A percentile compares a stretch with the other conserved stretches of the same genome.
Evolutionary conservation across 192 early-diverging fungal species (phyloP).

Genomic region (Backusella australiensis): DNA sequence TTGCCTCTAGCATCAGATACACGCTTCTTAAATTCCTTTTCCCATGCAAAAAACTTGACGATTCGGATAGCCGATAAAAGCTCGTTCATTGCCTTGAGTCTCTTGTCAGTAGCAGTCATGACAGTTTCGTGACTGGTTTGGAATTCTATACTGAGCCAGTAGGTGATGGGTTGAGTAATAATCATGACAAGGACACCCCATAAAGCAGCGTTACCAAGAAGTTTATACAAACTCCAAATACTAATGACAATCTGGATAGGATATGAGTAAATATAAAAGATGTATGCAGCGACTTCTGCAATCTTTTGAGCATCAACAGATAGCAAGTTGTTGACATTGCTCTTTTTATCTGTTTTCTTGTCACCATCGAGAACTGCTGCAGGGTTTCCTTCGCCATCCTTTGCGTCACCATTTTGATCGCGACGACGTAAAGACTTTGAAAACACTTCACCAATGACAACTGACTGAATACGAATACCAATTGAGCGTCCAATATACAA

Average conservation of each 20-base stretch:
- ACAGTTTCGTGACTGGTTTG: slow-evolving; percentile 46
- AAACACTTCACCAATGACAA: slow-evolving; percentile 39
- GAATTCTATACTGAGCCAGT: slow-evolving; percentile 46
- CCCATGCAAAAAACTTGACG: slow-evolving; percentile 92
- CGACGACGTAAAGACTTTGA: slow-evolving; percentile 37
- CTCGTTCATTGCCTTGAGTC: slow-evolving; percentile 82
- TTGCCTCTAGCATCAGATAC: slow-evolving; percentile 62
- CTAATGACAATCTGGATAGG: slow-evolving; percentile 68
- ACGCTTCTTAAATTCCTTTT: slow-evolving; percentile 66
- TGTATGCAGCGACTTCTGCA: slow-evolving; percentile 46
- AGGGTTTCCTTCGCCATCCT: background rate
- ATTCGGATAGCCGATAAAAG: slow-evolving; percentile 87
- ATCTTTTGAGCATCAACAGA: slow-evolving; percentile 63
- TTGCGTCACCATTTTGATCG: slow-evolving; percentile 23
- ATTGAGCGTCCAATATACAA: slow-evolving; percentile 67
- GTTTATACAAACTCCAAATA: slow-evolving; percentile 64
- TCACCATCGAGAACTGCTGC: slow-evolving; percentile 12
- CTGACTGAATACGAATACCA: slow-evolving; percentile 54
- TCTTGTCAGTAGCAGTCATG: slow-evolving; percentile 69
- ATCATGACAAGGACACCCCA: slow-evolving; percentile 71
- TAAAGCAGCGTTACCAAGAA: slow-evolving; percentile 84
- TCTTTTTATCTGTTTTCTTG: slow-evolving; percentile 24
- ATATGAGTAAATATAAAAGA: slow-evolving; percentile 61
- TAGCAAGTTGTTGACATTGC: slow-evolving; percentile 62
- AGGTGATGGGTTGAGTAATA: slow-evolving; percentile 59